Base-by-base conservation (phyloP, 257 asterid species). In the Forsythia viridissima region DNA sequence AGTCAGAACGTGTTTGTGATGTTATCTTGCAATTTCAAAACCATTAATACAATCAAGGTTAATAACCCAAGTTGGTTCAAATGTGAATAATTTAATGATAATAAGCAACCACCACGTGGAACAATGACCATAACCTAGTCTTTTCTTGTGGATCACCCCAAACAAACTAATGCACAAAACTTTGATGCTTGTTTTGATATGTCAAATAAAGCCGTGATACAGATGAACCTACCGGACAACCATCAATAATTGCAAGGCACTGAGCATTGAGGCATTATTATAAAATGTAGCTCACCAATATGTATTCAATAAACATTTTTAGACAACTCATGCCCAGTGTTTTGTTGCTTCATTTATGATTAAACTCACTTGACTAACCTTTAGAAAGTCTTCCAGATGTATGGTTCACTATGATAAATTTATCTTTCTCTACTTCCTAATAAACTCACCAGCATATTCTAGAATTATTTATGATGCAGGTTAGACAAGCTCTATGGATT, bases 301-400 rank as follows among this genome's bases (percentile, higher is more conserved):
- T 18, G 73, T 67, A 21, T 5, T n/a, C 13, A 42, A 37, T 34
- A 43, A 20, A 21, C 61, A 20, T 21, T 38, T 42, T 15, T 30
- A 38, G 48, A 73, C 70, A 80, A 79, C 30, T 67, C 67, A 59
- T 48, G 68, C 38, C 51, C 34, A 73, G 44, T 55, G 65, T 59
- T 51, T 42, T 42, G 73, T 71, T 36, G 48, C 71, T 76, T 21
- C 37, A 75, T 38, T 72, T 51, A 72, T n/a, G 61, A 79, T 69
- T 78, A 66, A 76, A 72, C 84, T 72, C 55, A 68, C 46, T 44
- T 57, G 40, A 80, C 68, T 43, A 65, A 51, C 38, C 21, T 73
- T 61, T 37, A 5, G 73, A 3, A 37, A 66, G 34, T 18, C 70
- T 42, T 69, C 13, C 20, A 38, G 42, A 61, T 11, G 24, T 63